Base-by-base conservation (phyloP, 129 eudicot species). In the Flaveria robusta region DNA sequence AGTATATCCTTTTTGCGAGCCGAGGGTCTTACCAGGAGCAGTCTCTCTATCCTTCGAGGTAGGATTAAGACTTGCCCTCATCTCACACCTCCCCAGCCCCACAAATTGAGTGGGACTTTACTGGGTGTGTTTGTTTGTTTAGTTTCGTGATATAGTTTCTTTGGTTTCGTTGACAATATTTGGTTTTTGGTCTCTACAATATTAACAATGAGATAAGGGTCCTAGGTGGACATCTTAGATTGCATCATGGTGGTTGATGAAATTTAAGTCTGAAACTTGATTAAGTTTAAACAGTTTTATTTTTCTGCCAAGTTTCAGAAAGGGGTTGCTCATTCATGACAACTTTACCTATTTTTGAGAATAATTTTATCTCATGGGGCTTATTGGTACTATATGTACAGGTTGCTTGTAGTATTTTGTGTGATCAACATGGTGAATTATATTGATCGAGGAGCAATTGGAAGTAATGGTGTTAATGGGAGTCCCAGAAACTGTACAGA, bases 381-480 rank as follows among this genome's bases (percentile, higher is more conserved):
- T 71, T 51, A 52, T 18, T 37, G 51, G 34, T 62, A 37, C 19
- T 22, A 59, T 24, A 51, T 37, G n/a, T 19, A 75, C 94, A 93
- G 98, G 88, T 81, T 93, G 74, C 96, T 93, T 62, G 81, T 70
- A 1, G 78, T 93, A 50, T 90, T 93, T 52, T 93, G 98, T 68
- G 87, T 88, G 79, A 88, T 93, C 24, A 93, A 90, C 86, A 77
- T 93, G 85, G 79, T 93, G 19, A 93, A 90, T 83, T 93, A 93
- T 79, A 72, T 93, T 50, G 98, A 93, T 71, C 95, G 96, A 37
- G 98, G 98, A 42, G 91, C 96, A 37, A 93, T 93, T 74, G 98
- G 90, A 22, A 92, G 92, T 75, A 92, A 92, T 80, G 98, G 98
- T 77, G 94, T 92, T 20, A 92, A 92, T 66, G 98, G 98, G 71